These are phyloP conservation scores for Leucaena leucocephala DNA, from an alignment of 306 rosid genomes.

Conservation along the genomic window DNA sequence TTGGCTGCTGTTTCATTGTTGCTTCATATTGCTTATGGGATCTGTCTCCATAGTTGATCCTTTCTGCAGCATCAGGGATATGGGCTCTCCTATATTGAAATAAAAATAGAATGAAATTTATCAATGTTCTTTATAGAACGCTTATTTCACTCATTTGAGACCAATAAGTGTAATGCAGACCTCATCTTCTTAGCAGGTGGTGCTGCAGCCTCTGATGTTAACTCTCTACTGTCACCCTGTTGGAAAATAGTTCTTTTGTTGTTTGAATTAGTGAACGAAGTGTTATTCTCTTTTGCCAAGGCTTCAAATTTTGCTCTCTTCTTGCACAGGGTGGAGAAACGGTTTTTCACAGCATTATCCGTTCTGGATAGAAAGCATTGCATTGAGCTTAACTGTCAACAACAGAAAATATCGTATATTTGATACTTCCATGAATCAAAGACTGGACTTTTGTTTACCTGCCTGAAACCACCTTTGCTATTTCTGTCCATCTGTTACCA, in stretches of 20 bases:
- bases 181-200: conserved; percentile 60
- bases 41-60: conserved; percentile 52
- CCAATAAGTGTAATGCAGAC: conserved; percentile 44
- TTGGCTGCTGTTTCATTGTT: conserved; percentile 51
- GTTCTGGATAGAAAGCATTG: conserved; percentile 60
- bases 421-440: neutral
- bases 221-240: conserved; percentile 48
- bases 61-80: conserved; percentile 51
- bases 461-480: conserved; percentile 97
- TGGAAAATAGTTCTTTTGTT: conserved; percentile 58
- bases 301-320: conserved; percentile 87
- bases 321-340: conserved; percentile 87
- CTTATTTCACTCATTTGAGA: neutral
- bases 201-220: conserved; percentile 49
- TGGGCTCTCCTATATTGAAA: conserved; percentile 58
- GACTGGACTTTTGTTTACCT: conserved; percentile 54
- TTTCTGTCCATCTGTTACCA: conserved; percentile 96
- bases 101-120: conserved; percentile 38
- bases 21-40: conserved; percentile 52
- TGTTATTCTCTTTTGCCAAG: conserved; percentile 70
- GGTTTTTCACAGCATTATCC: conserved; percentile 90
- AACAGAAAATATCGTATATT: neutral
- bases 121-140: conserved; percentile 1
- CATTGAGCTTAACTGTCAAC: conserved; percentile 19
- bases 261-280: conserved; percentile 54